Evolutionary conservation across 495 filamentous ascomycete species (phyloP).

Genomic region (Apodospora peruviana): DNA sequence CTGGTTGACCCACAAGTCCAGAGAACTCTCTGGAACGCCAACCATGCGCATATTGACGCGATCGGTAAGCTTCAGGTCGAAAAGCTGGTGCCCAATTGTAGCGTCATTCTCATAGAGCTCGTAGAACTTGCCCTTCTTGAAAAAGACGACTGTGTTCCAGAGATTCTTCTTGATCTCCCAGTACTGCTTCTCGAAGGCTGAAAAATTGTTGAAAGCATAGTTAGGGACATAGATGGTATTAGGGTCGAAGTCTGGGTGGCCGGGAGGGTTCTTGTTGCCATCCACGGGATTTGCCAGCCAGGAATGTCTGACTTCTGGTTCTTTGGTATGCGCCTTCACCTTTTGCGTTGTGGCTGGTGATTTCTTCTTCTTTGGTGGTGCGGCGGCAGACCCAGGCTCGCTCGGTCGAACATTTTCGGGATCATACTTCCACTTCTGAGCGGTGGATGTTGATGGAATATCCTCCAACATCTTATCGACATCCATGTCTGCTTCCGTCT

Average conservation of each 20-base stretch:
- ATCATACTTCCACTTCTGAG: conserved; percentile 81
- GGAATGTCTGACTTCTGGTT: conserved; percentile 75
- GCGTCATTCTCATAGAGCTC: conserved; percentile 98
- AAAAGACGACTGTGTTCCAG: conserved; percentile 97
- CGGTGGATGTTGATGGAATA: conserved; percentile 57
- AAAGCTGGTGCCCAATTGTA: conserved; percentile 92
- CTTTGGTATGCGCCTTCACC: conserved; percentile 66
- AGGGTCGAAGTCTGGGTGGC: conserved; percentile 90
- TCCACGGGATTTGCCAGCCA: conserved; percentile 87
- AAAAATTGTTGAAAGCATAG: conserved; percentile 68
- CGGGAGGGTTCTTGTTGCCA: conserved; percentile 69
- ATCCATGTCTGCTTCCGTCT: conserved; percentile 5
- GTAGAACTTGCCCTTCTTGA: conserved; percentile 99
- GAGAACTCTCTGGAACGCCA: conserved; percentile 83
- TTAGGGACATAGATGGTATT: conserved; percentile 84
- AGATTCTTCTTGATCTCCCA: conserved; percentile 99
- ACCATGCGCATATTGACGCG: conserved; percentile 99
- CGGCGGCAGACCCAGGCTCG: conserved; percentile 42
- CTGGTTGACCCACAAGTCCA: conserved; percentile 90
- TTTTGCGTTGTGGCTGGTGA: conserved; percentile 31
- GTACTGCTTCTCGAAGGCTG: conserved; percentile 95
- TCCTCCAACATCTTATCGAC: conserved; percentile 45
- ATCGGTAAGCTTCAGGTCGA: conserved; percentile 96
- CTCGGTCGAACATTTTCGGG: conserved; percentile 61
- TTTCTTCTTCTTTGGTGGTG: conserved; percentile 35